Percentiles rank a stretch among this genome's conserved stretches.
Evolutionary conservation across 2,329 filamentous ascomycete genomes (phyloP).

Genomic region (Pochonia chlamydosporia): DNA sequence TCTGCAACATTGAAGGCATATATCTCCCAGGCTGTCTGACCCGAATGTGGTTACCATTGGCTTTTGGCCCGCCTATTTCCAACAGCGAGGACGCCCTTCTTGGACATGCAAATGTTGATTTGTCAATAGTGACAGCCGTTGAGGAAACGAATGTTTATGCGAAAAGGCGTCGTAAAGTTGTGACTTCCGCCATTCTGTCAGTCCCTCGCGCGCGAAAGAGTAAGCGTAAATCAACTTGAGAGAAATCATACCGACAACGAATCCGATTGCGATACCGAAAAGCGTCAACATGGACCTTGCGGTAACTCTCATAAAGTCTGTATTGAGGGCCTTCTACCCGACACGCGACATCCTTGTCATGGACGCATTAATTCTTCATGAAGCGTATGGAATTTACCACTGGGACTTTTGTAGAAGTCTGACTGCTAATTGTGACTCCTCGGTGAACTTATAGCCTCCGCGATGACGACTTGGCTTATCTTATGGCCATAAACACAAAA

Average conservation of each 20-base stretch:
- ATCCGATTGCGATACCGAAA: neutral
- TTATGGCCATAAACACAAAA: conserved; percentile 87
- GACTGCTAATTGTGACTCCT: conserved; percentile 1
- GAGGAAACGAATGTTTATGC: too few species aligned
- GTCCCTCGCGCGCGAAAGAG: too few species aligned
- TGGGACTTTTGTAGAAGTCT: neutral
- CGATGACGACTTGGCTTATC: conserved; percentile 79
- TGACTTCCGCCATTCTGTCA: too few species aligned
- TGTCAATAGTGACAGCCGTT: too few species aligned
- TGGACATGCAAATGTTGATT: too few species aligned
- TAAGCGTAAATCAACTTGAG: too few species aligned
- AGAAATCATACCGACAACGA: neutral
- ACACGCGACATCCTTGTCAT: conserved; percentile 79
- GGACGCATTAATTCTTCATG: conserved; percentile 81
- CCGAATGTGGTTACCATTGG: too few species aligned
- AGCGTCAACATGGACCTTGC: conserved; percentile 42
- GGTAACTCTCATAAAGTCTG: conserved; percentile 79
- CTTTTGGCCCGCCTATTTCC: too few species aligned
- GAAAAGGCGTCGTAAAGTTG: too few species aligned
- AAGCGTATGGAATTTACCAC: conserved; percentile 49
- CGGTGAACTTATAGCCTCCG: conserved; percentile 66
- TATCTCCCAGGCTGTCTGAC: too few species aligned
- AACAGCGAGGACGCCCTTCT: too few species aligned
- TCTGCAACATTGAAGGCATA: too few species aligned
- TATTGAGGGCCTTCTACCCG: conserved; percentile 80